Evolutionary conservation across 2,329 filamentous ascomycete species (phyloP), one percentile per base, ranked within the genome.

Genomic region (Scortechinia acanthostroma): DNA sequence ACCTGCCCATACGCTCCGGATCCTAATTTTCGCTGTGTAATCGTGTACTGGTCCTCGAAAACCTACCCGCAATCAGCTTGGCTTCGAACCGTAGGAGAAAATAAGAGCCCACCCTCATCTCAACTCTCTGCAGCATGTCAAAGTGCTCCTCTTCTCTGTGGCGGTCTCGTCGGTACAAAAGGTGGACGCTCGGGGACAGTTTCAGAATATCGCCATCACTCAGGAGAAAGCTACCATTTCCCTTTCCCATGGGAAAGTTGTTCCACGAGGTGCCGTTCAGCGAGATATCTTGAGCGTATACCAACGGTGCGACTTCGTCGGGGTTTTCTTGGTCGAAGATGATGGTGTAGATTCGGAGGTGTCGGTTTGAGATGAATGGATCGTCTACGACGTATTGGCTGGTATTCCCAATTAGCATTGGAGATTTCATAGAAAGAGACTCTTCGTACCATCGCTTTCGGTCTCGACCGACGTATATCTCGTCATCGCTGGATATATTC

Each of bases 211-310:
- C 66, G 3, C 59, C 61, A 47, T 66, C 51, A 42, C 60, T 60
- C 2, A 69, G 51, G 2, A 69, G 56, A 28, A 62, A 60, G 19
- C 56, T 58, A 4, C 57, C 57, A 35, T 55, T 58, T 1, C 52
- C 55, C 45, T 53, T 57, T 2, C 55, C 58, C 47, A 67, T 64
- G 13, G 50, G 47, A 21, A 55, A 54, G 1, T 53, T 58, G 46
- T 68, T 67, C 63, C 65, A 69, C 19, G 50, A 51, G 1, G 58
- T 62, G 3, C 66, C 66, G 46, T 69, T 66, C 20, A 50, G 51
- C 2, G 68, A 70, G 2, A 66, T 40, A 49, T 70, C 63, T 47
- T 68, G 56, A 2, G 61, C 65, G 46, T 69, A 71, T 4, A 70
- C 61, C 19, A 71, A 53, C 1, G 64, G 62, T 2, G 59, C 55